Conservation (phyloP, 148 eudicot genomes). For the Cornus florida region DNA sequence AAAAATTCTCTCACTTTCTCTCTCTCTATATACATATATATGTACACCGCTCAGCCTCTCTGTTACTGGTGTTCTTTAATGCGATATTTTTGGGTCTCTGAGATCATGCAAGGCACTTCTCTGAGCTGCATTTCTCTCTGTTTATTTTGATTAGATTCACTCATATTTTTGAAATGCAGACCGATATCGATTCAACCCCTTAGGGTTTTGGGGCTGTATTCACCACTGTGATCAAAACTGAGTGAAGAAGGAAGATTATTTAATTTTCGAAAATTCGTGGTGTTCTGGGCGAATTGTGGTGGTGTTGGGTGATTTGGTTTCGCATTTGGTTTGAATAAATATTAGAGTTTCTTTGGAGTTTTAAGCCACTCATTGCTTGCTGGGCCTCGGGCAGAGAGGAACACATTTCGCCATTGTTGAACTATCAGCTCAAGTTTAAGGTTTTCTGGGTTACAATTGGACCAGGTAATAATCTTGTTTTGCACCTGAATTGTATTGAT, state of each 20-base stretch:
- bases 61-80: neutral
- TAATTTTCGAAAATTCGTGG: neutral
- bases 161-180: neutral
- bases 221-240: neutral
- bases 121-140: neutral
- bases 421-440: neutral
- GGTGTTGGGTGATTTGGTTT: neutral
- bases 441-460: neutral
- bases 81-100: neutral
- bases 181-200: neutral
- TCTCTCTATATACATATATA: neutral
- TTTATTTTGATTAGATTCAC: neutral
- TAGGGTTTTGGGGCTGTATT: conserved; percentile 5
- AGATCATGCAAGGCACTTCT: neutral
- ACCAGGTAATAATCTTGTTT: neutral
- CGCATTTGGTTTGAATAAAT: neutral
- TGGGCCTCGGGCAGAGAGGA: neutral
- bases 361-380: neutral
- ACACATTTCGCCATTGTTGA: conserved; percentile 3
- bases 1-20: neutral
- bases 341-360: neutral
- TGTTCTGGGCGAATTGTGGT: neutral
- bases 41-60: neutral
- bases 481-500: neutral
- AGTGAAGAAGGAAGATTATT: too few relatives aligned